Percentiles rank a stretch among this genome's conserved stretches.
These are phyloP conservation scores for Neonectria hederae DNA, from an alignment of 2,329 filamentous ascomycete genomes.

Conservation along the genomic window DNA sequence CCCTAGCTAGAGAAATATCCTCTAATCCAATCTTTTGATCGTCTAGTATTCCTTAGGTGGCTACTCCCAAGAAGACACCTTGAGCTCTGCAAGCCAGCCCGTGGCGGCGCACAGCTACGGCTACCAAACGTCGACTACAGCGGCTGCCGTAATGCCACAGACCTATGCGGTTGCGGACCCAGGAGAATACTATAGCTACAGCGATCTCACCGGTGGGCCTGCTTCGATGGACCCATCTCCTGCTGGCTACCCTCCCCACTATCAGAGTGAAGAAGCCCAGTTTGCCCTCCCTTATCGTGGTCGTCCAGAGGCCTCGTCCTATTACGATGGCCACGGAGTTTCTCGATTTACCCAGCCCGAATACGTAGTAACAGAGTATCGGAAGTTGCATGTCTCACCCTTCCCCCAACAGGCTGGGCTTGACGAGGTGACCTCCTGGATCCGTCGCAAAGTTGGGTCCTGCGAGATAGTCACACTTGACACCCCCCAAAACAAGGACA, in stretches of 20 bases:
- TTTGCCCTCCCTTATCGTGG: conserved; percentile 31
- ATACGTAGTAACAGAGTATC: conserved; percentile 27
- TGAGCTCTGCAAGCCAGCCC: conserved; percentile 19
- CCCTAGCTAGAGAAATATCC: neutral
- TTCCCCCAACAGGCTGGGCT: conserved; percentile 36
- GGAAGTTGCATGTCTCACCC: conserved; percentile 40
- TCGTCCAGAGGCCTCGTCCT: conserved; percentile 10
- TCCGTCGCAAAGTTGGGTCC: conserved; percentile 38
- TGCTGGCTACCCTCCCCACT: conserved; percentile 21
- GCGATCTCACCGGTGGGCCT: neutral
- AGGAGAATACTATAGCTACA: conserved; percentile 23
- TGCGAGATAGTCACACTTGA: conserved; percentile 39
- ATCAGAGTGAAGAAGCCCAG: conserved; percentile 26
- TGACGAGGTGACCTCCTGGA: conserved; percentile 43
- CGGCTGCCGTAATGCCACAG: conserved; percentile 2
- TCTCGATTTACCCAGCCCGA: conserved; percentile 8
- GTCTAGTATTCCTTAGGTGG: conserved; percentile 28
- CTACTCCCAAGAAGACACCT: conserved; percentile 18
- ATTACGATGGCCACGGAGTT: conserved; percentile 11
- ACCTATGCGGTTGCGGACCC: conserved; percentile 16
- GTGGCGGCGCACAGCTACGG: conserved; percentile 16
- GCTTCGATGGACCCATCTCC: conserved; percentile 7
- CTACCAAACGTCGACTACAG: conserved; percentile 10
- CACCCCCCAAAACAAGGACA: conserved; percentile 37
- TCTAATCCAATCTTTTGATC: conserved; percentile 4